Evolutionary conservation across 2,329 filamentous ascomycete genomes (phyloP), one percentile per base, ranked within the genome.

Genomic region (Aspergillus ustus): DNA sequence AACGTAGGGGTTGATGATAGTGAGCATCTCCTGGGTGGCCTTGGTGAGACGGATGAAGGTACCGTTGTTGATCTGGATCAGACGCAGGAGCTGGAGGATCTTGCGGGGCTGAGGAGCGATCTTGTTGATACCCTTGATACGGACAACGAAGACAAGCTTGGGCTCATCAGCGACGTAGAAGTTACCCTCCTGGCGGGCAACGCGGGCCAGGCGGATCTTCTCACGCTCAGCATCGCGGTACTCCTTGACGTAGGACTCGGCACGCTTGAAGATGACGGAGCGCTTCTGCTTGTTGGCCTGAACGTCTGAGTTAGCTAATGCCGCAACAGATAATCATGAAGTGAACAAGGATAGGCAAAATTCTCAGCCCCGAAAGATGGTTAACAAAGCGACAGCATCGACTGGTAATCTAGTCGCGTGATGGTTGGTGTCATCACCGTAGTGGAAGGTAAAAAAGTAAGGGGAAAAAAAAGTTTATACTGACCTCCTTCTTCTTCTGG

Each of bases 121-220:
- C 91, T 99, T 99, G 92, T 98, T 98, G 93, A 99, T 98, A 96
- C 94, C 95, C 92, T 99, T 99, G 88, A 99, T 99, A 82, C 95
- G 94, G 83, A 98, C 85, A 76, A 99, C 89, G 82, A 99, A 99
- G 85, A 94, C 93, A 78, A 99, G 87, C 85, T 97, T 97, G 80
- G 91, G 84, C 88, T 99, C 93, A 69, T 92, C 93, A 69, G 92
- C 90, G 73, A 99, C 91, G 84, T 96, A 95, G 88, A 94, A 95
- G 80, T 88, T 91, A 81, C 94, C 94, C 78, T 92, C 89, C 83
- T 92, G 86, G 88, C 96, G 96, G 83, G 93, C 91, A 70, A 93
- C 83, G 74, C 95, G 94, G 77, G 86, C 80, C 68, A 99, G 91
- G 77, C 95, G 92, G 83, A 99, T 87, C 89, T 97, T 96, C 90